Percentiles rank a stretch among this genome's conserved stretches.
Conservation (phyloP, 2,329 filamentous ascomycete genomes). For the Aspergillus pseudoterreus region DNA sequence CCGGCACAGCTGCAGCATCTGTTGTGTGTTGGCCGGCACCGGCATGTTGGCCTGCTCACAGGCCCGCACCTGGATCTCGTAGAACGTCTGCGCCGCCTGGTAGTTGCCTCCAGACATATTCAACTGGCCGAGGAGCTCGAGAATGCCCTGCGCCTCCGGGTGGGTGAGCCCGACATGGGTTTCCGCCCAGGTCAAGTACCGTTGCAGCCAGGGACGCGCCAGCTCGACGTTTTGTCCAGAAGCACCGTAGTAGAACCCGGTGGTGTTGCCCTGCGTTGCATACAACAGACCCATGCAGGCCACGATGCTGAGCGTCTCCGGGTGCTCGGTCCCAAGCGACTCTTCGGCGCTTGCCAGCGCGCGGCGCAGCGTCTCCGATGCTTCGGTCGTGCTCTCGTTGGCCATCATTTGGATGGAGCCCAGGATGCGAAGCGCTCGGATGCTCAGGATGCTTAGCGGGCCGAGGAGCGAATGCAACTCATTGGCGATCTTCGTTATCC, state of each 20-base stretch:
- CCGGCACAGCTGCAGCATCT: conserved; percentile 21
- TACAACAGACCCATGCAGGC: conserved; percentile 28
- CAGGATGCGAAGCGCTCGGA: conserved; percentile 22
- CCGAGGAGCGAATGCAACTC: conserved; percentile 20
- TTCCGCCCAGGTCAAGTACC: conserved; percentile 27
- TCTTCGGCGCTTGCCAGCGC: conserved; percentile 27
- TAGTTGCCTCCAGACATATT: conserved; percentile 22
- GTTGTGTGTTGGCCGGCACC: conserved; percentile 15
- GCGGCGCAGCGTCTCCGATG: conserved; percentile 28
- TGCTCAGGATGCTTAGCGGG: conserved; percentile 18
- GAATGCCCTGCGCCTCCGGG: conserved; percentile 19
- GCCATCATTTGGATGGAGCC: conserved; percentile 18
- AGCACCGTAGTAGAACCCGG: not conserved
- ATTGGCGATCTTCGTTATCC: conserved; percentile 14
- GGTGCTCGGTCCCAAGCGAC: conserved; percentile 21
- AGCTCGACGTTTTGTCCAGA: conserved; percentile 8
- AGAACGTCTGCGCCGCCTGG: conserved; percentile 23
- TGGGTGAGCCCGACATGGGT: conserved; percentile 18
- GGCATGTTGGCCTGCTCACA: conserved; percentile 8
- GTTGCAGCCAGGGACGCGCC: conserved; percentile 25
- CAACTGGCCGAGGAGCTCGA: conserved; percentile 22
- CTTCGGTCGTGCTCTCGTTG: conserved; percentile 13
- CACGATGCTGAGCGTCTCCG: conserved; percentile 25
- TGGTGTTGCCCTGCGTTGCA: conserved; percentile 12
- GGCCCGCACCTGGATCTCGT: conserved; percentile 19